A percentile compares a stretch with the other conserved stretches of the same genome.
These are phyloP conservation scores for Begonia masoniana DNA, from an alignment of 306 rosid species.

Conservation along the genomic window DNA sequence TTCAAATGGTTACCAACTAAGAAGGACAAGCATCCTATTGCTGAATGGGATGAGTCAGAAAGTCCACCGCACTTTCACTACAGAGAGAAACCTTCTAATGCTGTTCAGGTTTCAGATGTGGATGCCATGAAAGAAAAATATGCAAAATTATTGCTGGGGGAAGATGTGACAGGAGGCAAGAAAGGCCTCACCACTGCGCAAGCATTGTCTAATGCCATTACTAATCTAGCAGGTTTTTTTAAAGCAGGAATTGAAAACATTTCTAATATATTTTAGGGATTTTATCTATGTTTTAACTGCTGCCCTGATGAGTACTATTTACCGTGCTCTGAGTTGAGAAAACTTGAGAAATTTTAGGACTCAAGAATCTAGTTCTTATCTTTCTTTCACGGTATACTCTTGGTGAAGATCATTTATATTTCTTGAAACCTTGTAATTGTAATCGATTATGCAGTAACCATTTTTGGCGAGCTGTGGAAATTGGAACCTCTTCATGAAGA, in stretches of 20 bases:
- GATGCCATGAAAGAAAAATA: constrained; percentile 79
- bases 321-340: too few species aligned
- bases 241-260: too few species aligned
- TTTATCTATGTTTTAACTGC: too few species aligned
- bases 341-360: too few species aligned
- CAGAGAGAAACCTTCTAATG: constrained; percentile 46
- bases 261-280: too few species aligned
- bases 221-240: constrained; percentile 57
- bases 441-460: constrained; percentile 35
- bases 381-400: too few species aligned
- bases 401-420: too few species aligned
- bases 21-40: constrained; percentile 42
- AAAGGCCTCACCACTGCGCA: constrained; percentile 66
- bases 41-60: constrained; percentile 60
- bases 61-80: constrained; percentile 42
- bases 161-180: constrained; percentile 77
- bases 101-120: constrained; percentile 41
- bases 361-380: too few species aligned
- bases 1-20: constrained; percentile 57
- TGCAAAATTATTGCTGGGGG: constrained; percentile 74
- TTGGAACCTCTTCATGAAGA: constrained; percentile 82
- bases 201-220: constrained; percentile 75
- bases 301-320: too few species aligned
- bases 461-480: constrained; percentile 95
- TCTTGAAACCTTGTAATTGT: too few species aligned